These are phyloP conservation scores for Clavispora asparagi DNA, from an alignment of 805 yeast species.

Conservation along the genomic window DNA sequence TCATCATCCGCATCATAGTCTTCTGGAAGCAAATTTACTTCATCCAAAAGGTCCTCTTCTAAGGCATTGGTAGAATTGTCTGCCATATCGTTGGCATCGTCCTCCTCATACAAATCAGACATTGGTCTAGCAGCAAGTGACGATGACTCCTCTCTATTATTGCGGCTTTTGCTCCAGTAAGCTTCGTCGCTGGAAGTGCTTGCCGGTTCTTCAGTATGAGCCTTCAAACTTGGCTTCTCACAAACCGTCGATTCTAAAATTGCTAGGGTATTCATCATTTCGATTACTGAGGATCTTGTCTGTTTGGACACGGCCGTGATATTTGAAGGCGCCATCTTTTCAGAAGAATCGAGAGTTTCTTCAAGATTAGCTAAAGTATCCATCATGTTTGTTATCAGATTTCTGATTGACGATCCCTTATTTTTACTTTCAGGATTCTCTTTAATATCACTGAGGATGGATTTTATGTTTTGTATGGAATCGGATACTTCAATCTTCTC, in stretches of 20 bases:
- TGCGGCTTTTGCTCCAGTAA: too few relatives aligned
- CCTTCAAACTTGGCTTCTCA: not conserved
- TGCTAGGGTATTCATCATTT: conserved; percentile 24
- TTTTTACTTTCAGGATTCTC: not conserved
- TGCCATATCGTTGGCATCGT: conserved; percentile 1
- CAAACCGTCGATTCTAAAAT: not conserved
- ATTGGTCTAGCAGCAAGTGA: not conserved
- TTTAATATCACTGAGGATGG: not conserved
- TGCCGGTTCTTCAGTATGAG: not conserved
- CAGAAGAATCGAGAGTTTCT: not conserved
- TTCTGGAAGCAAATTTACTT: conserved; percentile 31
- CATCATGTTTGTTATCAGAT: conserved; percentile 13
- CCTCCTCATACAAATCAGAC: not conserved
- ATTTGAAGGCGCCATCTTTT: not conserved
- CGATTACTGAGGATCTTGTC: conserved; percentile 21
- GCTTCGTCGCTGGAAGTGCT: not conserved
- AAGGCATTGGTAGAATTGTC: conserved; percentile 4
- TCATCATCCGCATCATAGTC: conserved; percentile 31
- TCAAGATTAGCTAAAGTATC: conserved; percentile 11
- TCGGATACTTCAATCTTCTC: not conserved
- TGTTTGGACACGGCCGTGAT: conserved; percentile 1
- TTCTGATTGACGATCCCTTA: conserved; percentile 1
- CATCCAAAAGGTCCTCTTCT: conserved; percentile 31
- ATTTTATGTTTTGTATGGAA: not conserved
- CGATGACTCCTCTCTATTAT: too few relatives aligned